phyloP scores from a whole-genome alignment of 331 rosid species.

The Acacia pycnantha region DNA sequence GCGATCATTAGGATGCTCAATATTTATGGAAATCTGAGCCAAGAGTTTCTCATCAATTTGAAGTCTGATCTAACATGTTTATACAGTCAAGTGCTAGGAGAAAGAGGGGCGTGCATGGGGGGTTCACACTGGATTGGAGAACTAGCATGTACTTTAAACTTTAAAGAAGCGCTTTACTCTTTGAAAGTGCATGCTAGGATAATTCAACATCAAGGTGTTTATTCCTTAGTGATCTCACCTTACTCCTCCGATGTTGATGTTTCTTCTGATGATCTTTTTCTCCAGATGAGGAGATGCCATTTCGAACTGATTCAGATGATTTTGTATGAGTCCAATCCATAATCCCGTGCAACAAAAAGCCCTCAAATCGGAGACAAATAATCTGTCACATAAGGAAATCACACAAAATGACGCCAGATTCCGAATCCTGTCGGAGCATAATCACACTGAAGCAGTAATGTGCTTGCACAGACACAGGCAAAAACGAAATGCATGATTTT shows the following conservation, averaged over 20 bases:
- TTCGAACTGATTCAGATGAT: slow-evolving; percentile 66
- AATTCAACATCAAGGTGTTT: not conserved
- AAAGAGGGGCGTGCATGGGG: not conserved
- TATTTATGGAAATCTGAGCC: not conserved
- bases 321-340: slow-evolving; percentile 72
- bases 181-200: not conserved
- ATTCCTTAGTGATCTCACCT: slow-evolving; percentile 45
- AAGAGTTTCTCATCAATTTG: not conserved
- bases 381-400: slow-evolving; percentile 3
- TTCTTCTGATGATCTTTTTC: slow-evolving; percentile 54
- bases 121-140: not conserved
- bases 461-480: not conserved
- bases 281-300: slow-evolving; percentile 55
- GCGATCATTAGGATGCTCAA: not conserved
- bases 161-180: no score
- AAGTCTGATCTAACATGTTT: not conserved
- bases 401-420: not conserved
- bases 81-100: not conserved
- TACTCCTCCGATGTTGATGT: slow-evolving; percentile 17
- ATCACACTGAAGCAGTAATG: not conserved
- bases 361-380: not conserved
- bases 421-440: not conserved
- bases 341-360: not conserved
- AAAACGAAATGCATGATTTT: no score
- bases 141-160: not conserved